Evolutionary conservation across 2,329 filamentous ascomycete genomes (phyloP).

Genomic region (Clonostachys chloroleuca): DNA sequence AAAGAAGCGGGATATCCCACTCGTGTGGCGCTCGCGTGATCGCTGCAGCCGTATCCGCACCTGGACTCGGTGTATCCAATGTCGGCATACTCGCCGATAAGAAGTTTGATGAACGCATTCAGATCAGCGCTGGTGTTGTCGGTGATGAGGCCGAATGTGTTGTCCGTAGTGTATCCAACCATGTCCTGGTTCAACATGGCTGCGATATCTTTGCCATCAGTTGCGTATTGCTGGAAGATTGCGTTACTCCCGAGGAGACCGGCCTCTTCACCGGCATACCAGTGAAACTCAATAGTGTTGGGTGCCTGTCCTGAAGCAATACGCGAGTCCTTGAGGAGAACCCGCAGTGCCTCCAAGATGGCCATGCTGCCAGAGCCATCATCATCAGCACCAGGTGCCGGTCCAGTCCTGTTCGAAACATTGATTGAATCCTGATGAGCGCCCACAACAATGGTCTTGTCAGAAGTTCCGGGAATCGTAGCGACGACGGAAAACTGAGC

Average conservation of each 20-base stretch:
- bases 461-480: constrained; percentile 34
- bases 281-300: constrained; percentile 49
- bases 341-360: constrained; percentile 40
- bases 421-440: constrained; percentile 43
- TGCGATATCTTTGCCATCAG: constrained; percentile 28
- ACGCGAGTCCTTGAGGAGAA: constrained; percentile 26
- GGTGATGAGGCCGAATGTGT: constrained; percentile 35
- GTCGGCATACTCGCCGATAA: constrained; percentile 21
- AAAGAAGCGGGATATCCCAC: no score
- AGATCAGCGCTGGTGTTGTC: constrained; percentile 37
- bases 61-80: constrained; percentile 19
- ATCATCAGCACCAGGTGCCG: constrained; percentile 43
- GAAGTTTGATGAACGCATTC: constrained; percentile 26
- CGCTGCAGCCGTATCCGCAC: constrained; percentile 40
- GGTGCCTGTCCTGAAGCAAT: constrained; percentile 26
- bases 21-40: constrained; percentile 24
- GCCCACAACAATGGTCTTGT: constrained; percentile 24
- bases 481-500: constrained; percentile 44
- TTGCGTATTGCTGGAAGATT: constrained; percentile 34
- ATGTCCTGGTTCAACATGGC: constrained; percentile 46
- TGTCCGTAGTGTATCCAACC: constrained; percentile 40
- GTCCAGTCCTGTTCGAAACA: constrained; percentile 24
- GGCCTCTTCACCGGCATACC: constrained; percentile 43
- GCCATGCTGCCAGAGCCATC: constrained; percentile 41
- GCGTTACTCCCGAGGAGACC: constrained; percentile 40